These are phyloP conservation scores for Picochlorum sp. DNA, from an alignment of 139 green algal genomes.

Conservation along the genomic window DNA sequence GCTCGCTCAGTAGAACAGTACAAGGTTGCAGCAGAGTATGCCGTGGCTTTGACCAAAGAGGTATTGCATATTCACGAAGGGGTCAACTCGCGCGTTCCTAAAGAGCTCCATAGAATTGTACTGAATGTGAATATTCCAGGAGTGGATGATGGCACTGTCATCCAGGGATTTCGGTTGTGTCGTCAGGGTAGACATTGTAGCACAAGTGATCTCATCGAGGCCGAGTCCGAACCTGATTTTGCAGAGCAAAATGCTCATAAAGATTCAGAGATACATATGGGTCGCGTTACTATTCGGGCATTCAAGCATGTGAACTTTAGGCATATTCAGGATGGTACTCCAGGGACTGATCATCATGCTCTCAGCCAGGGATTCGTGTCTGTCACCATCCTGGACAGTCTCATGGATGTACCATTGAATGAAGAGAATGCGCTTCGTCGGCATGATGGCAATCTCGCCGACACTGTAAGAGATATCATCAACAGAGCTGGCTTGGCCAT, in stretches of 20 bases:
- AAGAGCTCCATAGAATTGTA: conserved; percentile 19
- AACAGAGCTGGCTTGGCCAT: not conserved
- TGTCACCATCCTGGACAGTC: conserved; percentile 47
- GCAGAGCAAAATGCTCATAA: conserved; percentile 1
- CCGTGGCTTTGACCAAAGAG: conserved; percentile 36
- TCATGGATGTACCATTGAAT: conserved; percentile 12
- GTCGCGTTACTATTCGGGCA: conserved; percentile 17
- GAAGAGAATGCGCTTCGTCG: not conserved
- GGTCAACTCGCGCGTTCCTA: not conserved
- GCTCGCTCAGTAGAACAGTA: conserved; percentile 49
- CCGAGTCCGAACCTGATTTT: conserved; percentile 20
- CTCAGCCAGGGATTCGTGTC: conserved; percentile 49
- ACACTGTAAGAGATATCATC: not conserved
- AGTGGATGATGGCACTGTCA: not conserved
- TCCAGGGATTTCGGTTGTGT: conserved; percentile 8
- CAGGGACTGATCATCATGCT: conserved; percentile 53
- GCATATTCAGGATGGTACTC: conserved; percentile 26
- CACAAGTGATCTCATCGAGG: conserved; percentile 39
- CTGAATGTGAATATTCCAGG: conserved; percentile 53
- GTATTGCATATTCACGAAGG: conserved; percentile 26
- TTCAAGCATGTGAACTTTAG: conserved; percentile 18
- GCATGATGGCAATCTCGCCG: not conserved
- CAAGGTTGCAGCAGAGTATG: conserved; percentile 20
- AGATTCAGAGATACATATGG: conserved; percentile 4
- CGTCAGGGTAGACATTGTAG: conserved; percentile 38